Percentiles rank a stretch among this genome's conserved stretches.
Evolutionary conservation across 129 eudicot genomes (phyloP).

Genomic region (Tagetes patula): DNA sequence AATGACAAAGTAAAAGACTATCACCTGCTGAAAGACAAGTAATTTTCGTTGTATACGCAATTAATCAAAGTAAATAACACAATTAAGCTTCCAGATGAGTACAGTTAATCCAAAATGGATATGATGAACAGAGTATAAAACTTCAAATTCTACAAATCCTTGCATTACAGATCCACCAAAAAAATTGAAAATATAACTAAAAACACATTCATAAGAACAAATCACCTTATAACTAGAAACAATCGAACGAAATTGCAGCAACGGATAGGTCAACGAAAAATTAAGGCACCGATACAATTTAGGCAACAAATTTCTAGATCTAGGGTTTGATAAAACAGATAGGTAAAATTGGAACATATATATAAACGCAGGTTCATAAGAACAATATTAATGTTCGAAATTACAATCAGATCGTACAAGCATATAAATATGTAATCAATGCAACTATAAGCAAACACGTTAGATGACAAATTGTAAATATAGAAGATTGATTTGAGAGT

Average conservation of each 20-base stretch:
- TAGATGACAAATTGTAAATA: not conserved
- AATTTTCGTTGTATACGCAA: not conserved
- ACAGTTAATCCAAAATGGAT: not conserved
- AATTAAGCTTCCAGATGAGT: not conserved
- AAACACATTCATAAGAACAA: not conserved
- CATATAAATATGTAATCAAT: conserved; percentile 9
- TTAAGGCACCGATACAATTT: not conserved
- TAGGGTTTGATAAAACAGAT: not conserved
- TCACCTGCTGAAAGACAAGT: not conserved
- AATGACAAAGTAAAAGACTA: not conserved
- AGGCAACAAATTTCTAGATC: conserved; percentile 26
- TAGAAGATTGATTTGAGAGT: conserved; percentile 11
- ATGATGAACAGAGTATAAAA: not conserved
- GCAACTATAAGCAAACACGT: not conserved
- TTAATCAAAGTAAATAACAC: not conserved
- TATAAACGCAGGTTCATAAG: conserved; percentile 2
- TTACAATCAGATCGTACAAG: conserved; percentile 18
- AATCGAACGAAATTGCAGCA: not conserved
- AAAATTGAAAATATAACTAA: too few relatives aligned
- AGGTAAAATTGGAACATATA: not conserved
- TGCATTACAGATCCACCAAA: not conserved
- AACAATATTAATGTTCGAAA: not conserved
- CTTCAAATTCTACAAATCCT: not conserved
- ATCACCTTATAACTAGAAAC: not conserved
- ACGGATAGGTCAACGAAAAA: conserved; percentile 25